These are phyloP conservation scores for Dorcoceras hygrometricum DNA, from an alignment of 257 asterid genomes.

Conservation along the genomic window DNA sequence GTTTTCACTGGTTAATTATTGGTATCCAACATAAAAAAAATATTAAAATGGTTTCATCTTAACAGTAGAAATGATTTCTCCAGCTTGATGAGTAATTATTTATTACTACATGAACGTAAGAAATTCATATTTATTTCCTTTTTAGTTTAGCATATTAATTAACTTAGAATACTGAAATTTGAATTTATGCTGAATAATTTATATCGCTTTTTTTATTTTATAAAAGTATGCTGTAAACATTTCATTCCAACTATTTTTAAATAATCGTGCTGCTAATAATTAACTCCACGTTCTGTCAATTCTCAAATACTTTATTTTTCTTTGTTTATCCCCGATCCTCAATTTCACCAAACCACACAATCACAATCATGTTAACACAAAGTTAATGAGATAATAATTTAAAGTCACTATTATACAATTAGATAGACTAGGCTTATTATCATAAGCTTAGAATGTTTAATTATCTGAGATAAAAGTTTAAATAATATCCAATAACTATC, in stretches of 20 bases:
- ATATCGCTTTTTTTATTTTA: no score
- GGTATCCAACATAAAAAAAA: no score
- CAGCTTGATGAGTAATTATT: no score
- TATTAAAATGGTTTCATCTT: no score
- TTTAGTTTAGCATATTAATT: no score
- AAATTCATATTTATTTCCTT: background rate
- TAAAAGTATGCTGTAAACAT: background rate
- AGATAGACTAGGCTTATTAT: background rate
- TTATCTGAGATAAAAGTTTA: background rate
- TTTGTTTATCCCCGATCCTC: background rate
- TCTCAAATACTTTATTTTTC: background rate
- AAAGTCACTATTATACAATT: conserved; percentile 31
- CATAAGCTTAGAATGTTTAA: no score
- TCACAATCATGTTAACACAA: conserved; percentile 27
- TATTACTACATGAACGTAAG: no score
- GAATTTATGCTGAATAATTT: background rate
- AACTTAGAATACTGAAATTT: background rate
- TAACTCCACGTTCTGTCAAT: conserved; percentile 50
- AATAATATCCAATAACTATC: no score
- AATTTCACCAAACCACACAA: conserved; percentile 19
- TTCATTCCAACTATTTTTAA: conserved; percentile 12
- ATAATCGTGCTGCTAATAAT: background rate
- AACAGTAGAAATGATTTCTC: no score
- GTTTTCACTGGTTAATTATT: no score
- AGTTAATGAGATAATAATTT: conserved; percentile 18